Evolutionary conservation across 2,329 filamentous ascomycete genomes (phyloP), one percentile per base, ranked within the genome.

Genomic region (Fusarium clavum): DNA sequence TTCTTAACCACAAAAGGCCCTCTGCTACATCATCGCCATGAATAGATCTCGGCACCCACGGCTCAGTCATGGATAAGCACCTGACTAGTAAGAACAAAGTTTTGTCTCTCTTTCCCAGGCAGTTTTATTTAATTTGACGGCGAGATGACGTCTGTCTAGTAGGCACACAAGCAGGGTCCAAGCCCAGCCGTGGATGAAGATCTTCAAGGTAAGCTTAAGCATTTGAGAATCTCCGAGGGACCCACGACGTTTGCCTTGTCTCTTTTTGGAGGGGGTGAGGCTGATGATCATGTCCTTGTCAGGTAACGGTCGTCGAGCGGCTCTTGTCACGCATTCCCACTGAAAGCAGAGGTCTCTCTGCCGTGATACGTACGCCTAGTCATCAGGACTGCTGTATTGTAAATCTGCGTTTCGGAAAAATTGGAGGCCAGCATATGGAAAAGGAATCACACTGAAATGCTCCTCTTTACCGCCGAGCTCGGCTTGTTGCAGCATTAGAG

Each of bases 191-290:
- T 18, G 55, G 60, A 67, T 67, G 53, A 48, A 54, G 63, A 69
- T 69, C 66, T 60, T 71, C 51, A 47, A 67, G 53, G 69, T 74
- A 74, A 74, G 72, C 72, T 74, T 74, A 74, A 74, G 71, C 64
- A 41, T 66, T 52, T 70, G 61, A 55, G 61, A 70, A 62, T 70
- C 56, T 67, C 62, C 67, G 67, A 70, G 43, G 38, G 49, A 34
- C 41, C 62, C 53, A 53, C 46, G 53, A 63, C 46, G 41, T 55
- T 51, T 54, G 43, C 51, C 11, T 41, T 54, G n/a, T 43, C 58
- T 63, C 27, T 38, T 64, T 57, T 34, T 22, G 48, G 43, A 34
- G 8, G 16, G 30, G 34, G 14, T 12, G 25, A 13, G 51, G n/a
- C 34, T 13, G 46, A 56, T 29, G 68, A 71, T 71, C 59, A 52